Evolutionary conservation across 2,329 filamentous ascomycete species (phyloP), one percentile per base, ranked within the genome.

Genomic region (Trichoderma semiorbis): DNA sequence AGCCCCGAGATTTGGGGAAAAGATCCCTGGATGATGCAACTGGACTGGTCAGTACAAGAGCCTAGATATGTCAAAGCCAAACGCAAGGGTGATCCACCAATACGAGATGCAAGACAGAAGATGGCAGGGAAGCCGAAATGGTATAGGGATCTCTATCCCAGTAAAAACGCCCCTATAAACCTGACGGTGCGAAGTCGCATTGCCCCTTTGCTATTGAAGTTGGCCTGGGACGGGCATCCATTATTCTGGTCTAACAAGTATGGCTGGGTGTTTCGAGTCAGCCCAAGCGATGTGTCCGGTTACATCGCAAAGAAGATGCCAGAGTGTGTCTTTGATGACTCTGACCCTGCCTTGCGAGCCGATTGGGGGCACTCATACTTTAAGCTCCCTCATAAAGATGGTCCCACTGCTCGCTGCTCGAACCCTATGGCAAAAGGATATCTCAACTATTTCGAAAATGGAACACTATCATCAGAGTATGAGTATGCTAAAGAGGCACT

Each of bases 351-450:
- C 75, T 82, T 98, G 26, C 87, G 89, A 36, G 87, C 92, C 73
- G 94, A 98, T 78, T 80, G 75, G 5, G 80, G 83, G 2, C 86
- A 92, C 73, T 81, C 86, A 7, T 99, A 97, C 80, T 97, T 95
- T 83, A 99, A 98, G 79, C 86, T 99, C 5, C 96, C 97, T 1
- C 96, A 99, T 82, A 98, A 98, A 77, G 95, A 98, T 80, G 96
- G 96, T 0, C 95, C 95, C 0, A 87, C 89, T 24, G 91, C 95
- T 16, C 88, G 96, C 71, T 98, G 96, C 80, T 89, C 88, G 2
- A 97, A 91, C 74, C 96, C 96, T 0, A 87, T 99, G 79, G 94
- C 96, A 8, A 99, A 99, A 81, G 89, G 92, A 12, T 99, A 98
- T 77, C 84, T 97, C 71, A 81, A 90, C 66, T 98, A 97, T 79